phyloP scores from a whole-genome alignment of 306 rosid genomes.

The Pterocarpus macrocarpus region DNA sequence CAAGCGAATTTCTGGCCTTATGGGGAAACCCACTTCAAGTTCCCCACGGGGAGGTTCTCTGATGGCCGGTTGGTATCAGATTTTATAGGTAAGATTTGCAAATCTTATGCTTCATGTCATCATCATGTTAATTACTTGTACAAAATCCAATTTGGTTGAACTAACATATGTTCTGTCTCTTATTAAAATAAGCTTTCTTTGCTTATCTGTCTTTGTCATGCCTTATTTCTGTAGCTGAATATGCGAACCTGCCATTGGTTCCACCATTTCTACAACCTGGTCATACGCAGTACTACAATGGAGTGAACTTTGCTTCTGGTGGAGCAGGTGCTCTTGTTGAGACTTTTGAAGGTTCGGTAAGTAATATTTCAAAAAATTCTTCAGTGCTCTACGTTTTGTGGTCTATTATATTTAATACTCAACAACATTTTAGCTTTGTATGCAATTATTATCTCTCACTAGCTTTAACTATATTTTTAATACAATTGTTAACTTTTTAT shows the following conservation, averaged over 20 bases:
- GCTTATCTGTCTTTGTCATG: not conserved
- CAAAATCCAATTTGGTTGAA: slow-evolving; percentile 14
- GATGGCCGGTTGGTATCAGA: slow-evolving; percentile 90
- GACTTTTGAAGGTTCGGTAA: slow-evolving; percentile 83
- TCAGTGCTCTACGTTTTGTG: too few relatives aligned
- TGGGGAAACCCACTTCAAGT: slow-evolving; percentile 76
- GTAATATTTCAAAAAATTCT: slow-evolving; percentile 29
- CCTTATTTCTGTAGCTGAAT: slow-evolving; percentile 62
- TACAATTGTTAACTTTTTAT: too few relatives aligned
- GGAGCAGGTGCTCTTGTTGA: slow-evolving; percentile 92
- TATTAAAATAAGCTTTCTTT: not conserved
- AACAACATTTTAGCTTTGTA: too few relatives aligned
- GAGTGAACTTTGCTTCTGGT: slow-evolving; percentile 87
- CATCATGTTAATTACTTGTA: too few relatives aligned
- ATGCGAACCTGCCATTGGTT: slow-evolving; percentile 74
- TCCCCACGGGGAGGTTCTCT: slow-evolving; percentile 91
- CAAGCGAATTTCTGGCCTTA: slow-evolving; percentile 98
- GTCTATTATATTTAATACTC: too few relatives aligned
- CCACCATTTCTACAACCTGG: slow-evolving; percentile 86
- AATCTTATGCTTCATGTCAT: slow-evolving; percentile 38
- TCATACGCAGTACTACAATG: slow-evolving; percentile 53
- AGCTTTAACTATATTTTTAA: too few relatives aligned
- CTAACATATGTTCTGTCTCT: slow-evolving; percentile 45
- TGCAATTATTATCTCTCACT: too few relatives aligned
- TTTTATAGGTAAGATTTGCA: slow-evolving; percentile 68